These are phyloP conservation scores for Trypethelium eluteriae DNA, from an alignment of 495 filamentous ascomycete genomes.

Conservation along the genomic window DNA sequence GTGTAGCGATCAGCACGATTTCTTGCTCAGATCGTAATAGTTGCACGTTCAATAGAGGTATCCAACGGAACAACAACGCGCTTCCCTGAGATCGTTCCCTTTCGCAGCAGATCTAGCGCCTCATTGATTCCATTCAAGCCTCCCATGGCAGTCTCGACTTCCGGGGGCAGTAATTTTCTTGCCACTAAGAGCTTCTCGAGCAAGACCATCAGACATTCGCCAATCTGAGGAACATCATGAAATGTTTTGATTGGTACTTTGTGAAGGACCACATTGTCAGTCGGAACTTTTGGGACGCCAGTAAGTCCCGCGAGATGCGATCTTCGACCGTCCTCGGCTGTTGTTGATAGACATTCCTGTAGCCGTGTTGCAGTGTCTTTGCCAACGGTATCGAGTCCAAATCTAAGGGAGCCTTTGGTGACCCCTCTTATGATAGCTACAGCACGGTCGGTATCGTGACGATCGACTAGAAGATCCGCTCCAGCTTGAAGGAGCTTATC, in stretches of 20 bases:
- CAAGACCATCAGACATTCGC: conserved; percentile 51
- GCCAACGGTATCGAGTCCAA: conserved; percentile 56
- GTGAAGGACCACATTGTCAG: conserved; percentile 45
- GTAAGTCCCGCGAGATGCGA: conserved; percentile 56
- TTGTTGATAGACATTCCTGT: conserved; percentile 39
- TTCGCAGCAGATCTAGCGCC: conserved; percentile 51
- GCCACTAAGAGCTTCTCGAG: conserved; percentile 49
- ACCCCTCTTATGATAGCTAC: conserved; percentile 52
- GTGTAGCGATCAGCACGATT: not conserved
- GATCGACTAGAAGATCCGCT: conserved; percentile 56
- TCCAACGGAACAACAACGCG: conserved; percentile 23
- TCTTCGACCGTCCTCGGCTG: conserved; percentile 21
- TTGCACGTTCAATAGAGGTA: not conserved
- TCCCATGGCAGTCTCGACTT: conserved; percentile 50
- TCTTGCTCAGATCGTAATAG: not conserved
- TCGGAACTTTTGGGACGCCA: conserved; percentile 49
- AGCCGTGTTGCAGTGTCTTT: conserved; percentile 49
- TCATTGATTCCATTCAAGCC: conserved; percentile 56
- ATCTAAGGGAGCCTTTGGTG: conserved; percentile 48
- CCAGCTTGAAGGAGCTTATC: conserved; percentile 44
- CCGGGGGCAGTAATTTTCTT: conserved; percentile 45
- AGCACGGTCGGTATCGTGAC: conserved; percentile 51
- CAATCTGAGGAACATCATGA: conserved; percentile 51
- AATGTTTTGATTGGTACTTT: conserved; percentile 64
- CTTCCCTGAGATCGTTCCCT: conserved; percentile 38